Percentiles rank a stretch among this genome's conserved stretches.
Evolutionary conservation across 2,329 filamentous ascomycete genomes (phyloP).

Genomic region (Ceratocystis variospora): DNA sequence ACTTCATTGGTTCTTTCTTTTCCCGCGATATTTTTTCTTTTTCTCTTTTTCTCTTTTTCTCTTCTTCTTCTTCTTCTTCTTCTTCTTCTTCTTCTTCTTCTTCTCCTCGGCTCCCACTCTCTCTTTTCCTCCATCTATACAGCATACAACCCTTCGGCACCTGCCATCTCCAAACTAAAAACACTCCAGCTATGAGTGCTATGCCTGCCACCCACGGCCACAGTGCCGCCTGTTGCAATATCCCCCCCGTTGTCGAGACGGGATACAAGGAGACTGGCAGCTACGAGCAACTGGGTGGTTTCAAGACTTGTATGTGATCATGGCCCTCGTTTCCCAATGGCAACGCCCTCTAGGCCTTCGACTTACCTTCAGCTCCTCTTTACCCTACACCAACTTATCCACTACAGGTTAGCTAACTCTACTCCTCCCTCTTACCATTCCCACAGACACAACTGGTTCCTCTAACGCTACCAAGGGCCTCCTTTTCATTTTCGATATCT

Average conservation of each 20-base stretch:
- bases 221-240: constrained; percentile 42
- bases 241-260: constrained; percentile 35
- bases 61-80: neutral
- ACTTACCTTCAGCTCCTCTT: neutral
- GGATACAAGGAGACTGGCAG: constrained; percentile 42
- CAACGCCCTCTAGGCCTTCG: neutral
- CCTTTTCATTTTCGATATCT: constrained; percentile 52
- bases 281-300: constrained; percentile 42
- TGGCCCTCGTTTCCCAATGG: neutral
- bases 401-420: neutral
- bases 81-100: neutral
- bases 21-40: neutral
- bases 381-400: neutral
- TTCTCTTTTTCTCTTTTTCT: neutral
- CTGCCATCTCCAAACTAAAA: neutral
- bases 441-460: constrained; percentile 35
- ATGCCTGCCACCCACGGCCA: constrained; percentile 41
- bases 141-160: no score
- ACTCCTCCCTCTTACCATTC: neutral
- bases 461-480: constrained; percentile 42
- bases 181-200: constrained; percentile 30
- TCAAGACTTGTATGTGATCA: constrained; percentile 35
- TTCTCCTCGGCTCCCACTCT: no score
- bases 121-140: no score
- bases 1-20: no score